Conservation (phyloP, 1,284 basidiomycete genomes). For the Fomitopsis pinicola region DNA sequence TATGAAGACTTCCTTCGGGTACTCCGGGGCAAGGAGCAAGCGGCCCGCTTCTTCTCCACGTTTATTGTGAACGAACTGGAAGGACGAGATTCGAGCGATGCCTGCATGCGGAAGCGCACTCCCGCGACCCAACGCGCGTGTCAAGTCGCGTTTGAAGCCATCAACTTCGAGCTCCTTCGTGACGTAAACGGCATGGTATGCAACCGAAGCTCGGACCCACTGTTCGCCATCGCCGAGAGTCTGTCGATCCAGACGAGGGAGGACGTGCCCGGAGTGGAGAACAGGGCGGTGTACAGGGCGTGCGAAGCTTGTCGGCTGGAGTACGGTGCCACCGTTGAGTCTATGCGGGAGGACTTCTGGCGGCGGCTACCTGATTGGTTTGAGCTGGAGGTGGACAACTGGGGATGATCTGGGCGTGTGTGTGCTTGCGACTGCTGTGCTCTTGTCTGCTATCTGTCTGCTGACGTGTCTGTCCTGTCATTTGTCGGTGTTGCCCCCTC, state of each 20-base stretch:
- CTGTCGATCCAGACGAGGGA: constrained; percentile 58
- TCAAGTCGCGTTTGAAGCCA: constrained; percentile 64
- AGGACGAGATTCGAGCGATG: constrained; percentile 45
- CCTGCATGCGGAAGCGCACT: constrained; percentile 47
- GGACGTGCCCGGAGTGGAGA: constrained; percentile 37
- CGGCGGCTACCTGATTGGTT: constrained; percentile 61
- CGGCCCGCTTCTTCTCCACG: constrained; percentile 66
- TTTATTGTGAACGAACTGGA: constrained; percentile 71
- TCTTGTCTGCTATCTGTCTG: not conserved
- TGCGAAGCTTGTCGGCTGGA: constrained; percentile 63
- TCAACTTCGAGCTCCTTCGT: constrained; percentile 66
- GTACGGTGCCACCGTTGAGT: constrained; percentile 51
- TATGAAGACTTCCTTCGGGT: constrained; percentile 51
- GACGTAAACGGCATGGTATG: constrained; percentile 66
- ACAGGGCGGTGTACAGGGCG: constrained; percentile 41
- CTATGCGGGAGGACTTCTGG: constrained; percentile 61
- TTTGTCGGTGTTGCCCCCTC: not conserved
- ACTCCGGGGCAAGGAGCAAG: constrained; percentile 63
- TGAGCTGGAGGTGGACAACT: constrained; percentile 46
- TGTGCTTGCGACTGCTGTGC: not conserved
- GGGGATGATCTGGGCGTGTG: constrained; percentile 35
- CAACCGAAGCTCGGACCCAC: constrained; percentile 61
- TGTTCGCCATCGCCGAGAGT: constrained; percentile 63
- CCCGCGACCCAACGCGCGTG: constrained; percentile 45
- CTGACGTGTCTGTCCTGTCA: not conserved